A percentile compares a stretch with the other conserved stretches of the same genome.
phyloP scores from a whole-genome alignment of 352 stramenopile species.

The Phytophthora ramorum region DNA sequence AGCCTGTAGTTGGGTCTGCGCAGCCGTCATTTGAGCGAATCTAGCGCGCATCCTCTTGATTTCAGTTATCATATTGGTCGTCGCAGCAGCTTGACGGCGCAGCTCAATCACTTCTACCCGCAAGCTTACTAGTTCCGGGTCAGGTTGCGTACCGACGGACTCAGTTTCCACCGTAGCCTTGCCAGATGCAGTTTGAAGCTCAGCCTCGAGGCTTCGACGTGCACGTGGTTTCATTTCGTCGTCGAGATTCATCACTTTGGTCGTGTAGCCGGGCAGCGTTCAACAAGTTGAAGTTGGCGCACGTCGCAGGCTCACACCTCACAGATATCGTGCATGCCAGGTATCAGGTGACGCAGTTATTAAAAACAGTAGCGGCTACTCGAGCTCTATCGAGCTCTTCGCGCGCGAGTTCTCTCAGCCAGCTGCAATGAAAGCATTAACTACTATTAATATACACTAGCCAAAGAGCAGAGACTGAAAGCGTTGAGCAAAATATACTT shows the following conservation, averaged over 20 bases:
- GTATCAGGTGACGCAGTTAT: background rate
- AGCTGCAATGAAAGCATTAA: too few relatives aligned
- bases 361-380: background rate
- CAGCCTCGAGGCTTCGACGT: background rate
- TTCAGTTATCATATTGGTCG: background rate
- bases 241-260: background rate
- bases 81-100: background rate
- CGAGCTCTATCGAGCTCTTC: too few relatives aligned
- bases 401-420: too few relatives aligned
- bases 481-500: too few relatives aligned
- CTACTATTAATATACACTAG: too few relatives aligned
- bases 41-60: background rate
- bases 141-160: background rate
- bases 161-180: background rate
- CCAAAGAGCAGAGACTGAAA: too few relatives aligned
- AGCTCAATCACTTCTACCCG: background rate
- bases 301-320: background rate
- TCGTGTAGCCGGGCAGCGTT: background rate
- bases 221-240: background rate
- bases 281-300: background rate
- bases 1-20: background rate
- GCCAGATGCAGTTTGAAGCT: background rate
- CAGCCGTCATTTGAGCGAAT: constrained; percentile 5
- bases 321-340: background rate
- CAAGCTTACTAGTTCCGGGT: background rate